These are phyloP conservation scores for Mycosphaerella sp. DNA, from an alignment of 2,329 filamentous ascomycete genomes.

Conservation along the genomic window DNA sequence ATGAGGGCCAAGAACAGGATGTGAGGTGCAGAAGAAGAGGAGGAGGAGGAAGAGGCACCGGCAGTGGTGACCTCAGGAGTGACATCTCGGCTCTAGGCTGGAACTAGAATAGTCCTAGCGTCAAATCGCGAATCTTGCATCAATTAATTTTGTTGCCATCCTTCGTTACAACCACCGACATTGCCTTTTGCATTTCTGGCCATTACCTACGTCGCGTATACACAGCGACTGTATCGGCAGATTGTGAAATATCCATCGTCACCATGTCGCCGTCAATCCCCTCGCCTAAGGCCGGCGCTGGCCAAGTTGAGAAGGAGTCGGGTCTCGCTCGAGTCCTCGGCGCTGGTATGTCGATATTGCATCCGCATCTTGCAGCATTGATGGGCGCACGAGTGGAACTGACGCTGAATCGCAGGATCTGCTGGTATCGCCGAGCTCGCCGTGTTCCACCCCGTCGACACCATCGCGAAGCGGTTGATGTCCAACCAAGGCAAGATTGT, in stretches of 20 bases:
- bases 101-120: no score
- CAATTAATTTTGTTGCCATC: not conserved
- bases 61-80: no score
- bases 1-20: no score
- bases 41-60: no score
- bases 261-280: conserved; percentile 28
- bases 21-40: no score
- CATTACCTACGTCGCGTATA: not conserved
- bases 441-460: conserved; percentile 95
- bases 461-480: conserved; percentile 98
- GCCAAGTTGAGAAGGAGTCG: conserved; percentile 72
- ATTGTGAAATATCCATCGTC: not conserved
- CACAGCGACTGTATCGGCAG: not conserved
- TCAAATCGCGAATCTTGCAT: no score
- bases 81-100: no score
- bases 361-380: conserved; percentile 1
- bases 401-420: conserved; percentile 54
- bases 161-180: not conserved
- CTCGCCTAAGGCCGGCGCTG: conserved; percentile 22
- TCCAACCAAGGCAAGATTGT: conserved; percentile 80
- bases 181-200: not conserved
- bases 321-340: conserved; percentile 81
- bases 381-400: not conserved
- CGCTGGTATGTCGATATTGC: conserved; percentile 61
- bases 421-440: conserved; percentile 90